Evolutionary conservation across 805 yeast genomes (phyloP), one percentile per base, ranked within the genome.

Genomic region (Candida maris): DNA sequence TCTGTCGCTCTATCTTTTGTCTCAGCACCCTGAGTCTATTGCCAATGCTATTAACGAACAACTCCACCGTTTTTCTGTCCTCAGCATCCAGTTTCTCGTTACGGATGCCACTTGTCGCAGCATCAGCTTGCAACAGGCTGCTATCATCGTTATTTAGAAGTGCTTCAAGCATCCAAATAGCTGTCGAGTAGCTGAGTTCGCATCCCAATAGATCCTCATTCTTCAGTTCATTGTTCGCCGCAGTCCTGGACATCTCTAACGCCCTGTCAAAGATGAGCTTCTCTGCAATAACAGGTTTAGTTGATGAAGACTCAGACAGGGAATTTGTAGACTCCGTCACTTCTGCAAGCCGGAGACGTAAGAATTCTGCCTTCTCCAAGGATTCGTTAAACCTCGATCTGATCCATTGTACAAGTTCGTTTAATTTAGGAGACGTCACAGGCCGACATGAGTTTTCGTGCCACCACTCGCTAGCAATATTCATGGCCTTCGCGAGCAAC

Each of bases 141-240:
- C 35, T 37, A 3, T 45, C 44, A 20, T 51, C 51, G 35, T 48
- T 48, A 41, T 83, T 91, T 36, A 88, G 61, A 19, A 91, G 65
- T 1, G 96, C 87, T 55, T 87, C 94, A 52, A 91, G 67, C 96
- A 91, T 87, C 97, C 97, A 91, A 35, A 91, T 76, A 0, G 96
- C 81, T 0, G 96, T 86, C 4, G 94, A 85, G 57, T 91, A 91
- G 6, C 91, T 84, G 40, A 85, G 62, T 60, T 89, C 96, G 61
- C 97, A 89, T 5, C 83, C 84, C 14, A 68, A 65, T 34, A 85
- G 57, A 52, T 82, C 88, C 37, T 77, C 82, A 30, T 85, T 85
- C 27, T 73, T 75, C 50, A 88, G 68, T 62, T 91, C 98, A 56
- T 82, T 79, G 38, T 84, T 81, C 0, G 97, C 97, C 1, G 97